phyloP scores from a whole-genome alignment of 108 stramenopile genomes.

The Pseudonitzschia multiseries region DNA sequence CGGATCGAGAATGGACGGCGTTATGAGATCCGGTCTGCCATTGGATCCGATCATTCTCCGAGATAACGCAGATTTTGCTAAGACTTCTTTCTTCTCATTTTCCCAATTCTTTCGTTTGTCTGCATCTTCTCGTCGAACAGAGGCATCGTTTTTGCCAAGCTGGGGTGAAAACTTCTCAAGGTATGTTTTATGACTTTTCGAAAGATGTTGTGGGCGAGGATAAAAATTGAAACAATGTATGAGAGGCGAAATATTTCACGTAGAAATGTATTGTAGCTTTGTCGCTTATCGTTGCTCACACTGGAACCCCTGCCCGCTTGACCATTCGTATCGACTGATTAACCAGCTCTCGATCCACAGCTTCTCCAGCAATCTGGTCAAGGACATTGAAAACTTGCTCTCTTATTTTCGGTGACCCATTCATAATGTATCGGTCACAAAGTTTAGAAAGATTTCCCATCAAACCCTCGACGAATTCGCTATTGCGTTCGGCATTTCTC shows the following conservation, averaged over 20 bases:
- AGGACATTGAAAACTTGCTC: slow-evolving; percentile 55
- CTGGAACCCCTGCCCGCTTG: slow-evolving; percentile 63
- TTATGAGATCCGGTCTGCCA: slow-evolving; percentile 45
- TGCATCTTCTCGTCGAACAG: slow-evolving; percentile 39
- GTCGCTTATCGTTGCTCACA: slow-evolving; percentile 22
- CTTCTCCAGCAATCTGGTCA: slow-evolving; percentile 50
- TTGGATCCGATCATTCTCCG: slow-evolving; percentile 19
- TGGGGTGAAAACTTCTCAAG: slow-evolving; percentile 22
- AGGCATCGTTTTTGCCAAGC: slow-evolving; percentile 40
- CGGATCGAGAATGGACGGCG: slow-evolving; percentile 34
- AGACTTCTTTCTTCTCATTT: slow-evolving; percentile 18
- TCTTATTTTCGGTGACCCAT: slow-evolving; percentile 50
- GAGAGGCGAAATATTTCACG: neutral
- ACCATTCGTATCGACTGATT: slow-evolving; percentile 51
- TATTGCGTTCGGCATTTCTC: slow-evolving; percentile 37
- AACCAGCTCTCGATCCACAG: slow-evolving; percentile 44
- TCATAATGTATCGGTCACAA: slow-evolving; percentile 67
- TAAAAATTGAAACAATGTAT: slow-evolving; percentile 8
- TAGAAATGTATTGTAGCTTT: neutral
- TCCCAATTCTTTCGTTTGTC: slow-evolving; percentile 64
- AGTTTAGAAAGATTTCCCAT: slow-evolving; percentile 53
- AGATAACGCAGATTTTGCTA: slow-evolving; percentile 49
- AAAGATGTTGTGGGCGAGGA: slow-evolving; percentile 2
- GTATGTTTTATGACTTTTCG: slow-evolving; percentile 22
- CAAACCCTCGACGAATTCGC: slow-evolving; percentile 55